These are phyloP conservation scores for Xylaria sp. DNA, from an alignment of 2,329 filamentous ascomycete genomes.

Conservation along the genomic window DNA sequence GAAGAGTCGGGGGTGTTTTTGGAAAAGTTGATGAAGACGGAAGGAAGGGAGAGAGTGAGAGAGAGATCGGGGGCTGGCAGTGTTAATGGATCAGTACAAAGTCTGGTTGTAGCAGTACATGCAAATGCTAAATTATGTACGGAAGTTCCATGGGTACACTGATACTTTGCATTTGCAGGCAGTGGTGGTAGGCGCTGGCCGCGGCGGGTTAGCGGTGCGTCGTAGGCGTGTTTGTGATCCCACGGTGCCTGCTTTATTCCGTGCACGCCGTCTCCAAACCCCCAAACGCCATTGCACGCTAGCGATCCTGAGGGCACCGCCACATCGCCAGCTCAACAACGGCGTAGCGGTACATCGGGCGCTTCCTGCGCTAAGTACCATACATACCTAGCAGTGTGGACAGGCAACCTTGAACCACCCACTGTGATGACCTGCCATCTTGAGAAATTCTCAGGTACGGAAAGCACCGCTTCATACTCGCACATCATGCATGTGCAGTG, in stretches of 20 bases:
- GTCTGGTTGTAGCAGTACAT: neutral
- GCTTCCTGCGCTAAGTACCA: too few relatives aligned
- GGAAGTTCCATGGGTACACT: too few relatives aligned
- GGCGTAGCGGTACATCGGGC: neutral
- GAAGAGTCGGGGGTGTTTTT: neutral
- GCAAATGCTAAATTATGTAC: neutral
- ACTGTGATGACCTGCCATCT: too few relatives aligned
- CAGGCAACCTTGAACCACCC: too few relatives aligned
- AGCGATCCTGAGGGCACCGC: neutral
- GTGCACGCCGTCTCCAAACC: neutral
- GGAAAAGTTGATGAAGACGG: neutral
- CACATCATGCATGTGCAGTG: too few relatives aligned
- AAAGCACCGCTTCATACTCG: too few relatives aligned
- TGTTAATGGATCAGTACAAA: neutral
- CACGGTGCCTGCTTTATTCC: neutral
- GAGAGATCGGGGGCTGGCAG: neutral
- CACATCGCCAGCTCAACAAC: constrained; percentile 9
- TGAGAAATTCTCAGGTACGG: too few relatives aligned
- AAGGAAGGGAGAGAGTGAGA: neutral
- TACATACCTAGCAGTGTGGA: too few relatives aligned
- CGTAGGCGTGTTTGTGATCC: neutral
- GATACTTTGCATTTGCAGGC: too few relatives aligned
- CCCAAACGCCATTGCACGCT: neutral
- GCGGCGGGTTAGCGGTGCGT: neutral
- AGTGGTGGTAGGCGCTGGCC: too few relatives aligned